phyloP scores from a whole-genome alignment of 352 stramenopile species.

The Pythium insidiosum region DNA sequence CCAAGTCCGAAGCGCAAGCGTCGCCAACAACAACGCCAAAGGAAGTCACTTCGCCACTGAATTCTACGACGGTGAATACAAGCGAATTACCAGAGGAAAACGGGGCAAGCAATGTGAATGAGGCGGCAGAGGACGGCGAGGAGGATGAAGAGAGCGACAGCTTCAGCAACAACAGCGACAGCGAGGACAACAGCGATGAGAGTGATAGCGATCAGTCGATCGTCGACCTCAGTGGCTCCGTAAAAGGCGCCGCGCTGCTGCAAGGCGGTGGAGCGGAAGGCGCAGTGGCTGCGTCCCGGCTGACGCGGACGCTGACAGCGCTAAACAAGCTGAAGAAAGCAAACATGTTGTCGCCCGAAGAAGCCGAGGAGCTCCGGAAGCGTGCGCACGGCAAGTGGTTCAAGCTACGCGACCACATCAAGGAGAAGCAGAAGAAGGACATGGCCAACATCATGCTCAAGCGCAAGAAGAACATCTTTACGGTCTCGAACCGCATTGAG shows the following conservation, averaged over 20 bases:
- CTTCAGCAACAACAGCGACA: too few relatives aligned
- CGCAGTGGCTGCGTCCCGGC: too few relatives aligned
- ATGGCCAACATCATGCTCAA: conserved; percentile 67
- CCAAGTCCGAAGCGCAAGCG: too few relatives aligned
- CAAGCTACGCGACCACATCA: conserved; percentile 58
- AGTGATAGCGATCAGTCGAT: conserved; percentile 3
- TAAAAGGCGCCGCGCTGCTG: too few relatives aligned
- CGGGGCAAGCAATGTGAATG: too few relatives aligned
- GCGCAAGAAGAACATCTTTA: conserved; percentile 78
- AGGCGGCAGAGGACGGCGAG: too few relatives aligned
- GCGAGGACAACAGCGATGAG: conserved; percentile 2
- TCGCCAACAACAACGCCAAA: too few relatives aligned
- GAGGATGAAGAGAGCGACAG: background rate
- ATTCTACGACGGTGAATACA: too few relatives aligned
- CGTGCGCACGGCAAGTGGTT: conserved; percentile 63
- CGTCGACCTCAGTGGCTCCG: too few relatives aligned
- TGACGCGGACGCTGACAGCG: conserved; percentile 47
- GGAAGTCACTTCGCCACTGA: too few relatives aligned
- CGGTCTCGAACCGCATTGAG: conserved; percentile 62
- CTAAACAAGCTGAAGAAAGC: conserved; percentile 61
- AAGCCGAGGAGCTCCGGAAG: conserved; percentile 52
- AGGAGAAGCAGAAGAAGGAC: conserved; percentile 74
- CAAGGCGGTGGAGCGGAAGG: too few relatives aligned
- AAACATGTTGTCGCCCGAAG: conserved; percentile 47
- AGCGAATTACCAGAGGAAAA: too few relatives aligned